phyloP scores from a whole-genome alignment of 768 basidiomycete genomes.

The Mycena latifolia region DNA sequence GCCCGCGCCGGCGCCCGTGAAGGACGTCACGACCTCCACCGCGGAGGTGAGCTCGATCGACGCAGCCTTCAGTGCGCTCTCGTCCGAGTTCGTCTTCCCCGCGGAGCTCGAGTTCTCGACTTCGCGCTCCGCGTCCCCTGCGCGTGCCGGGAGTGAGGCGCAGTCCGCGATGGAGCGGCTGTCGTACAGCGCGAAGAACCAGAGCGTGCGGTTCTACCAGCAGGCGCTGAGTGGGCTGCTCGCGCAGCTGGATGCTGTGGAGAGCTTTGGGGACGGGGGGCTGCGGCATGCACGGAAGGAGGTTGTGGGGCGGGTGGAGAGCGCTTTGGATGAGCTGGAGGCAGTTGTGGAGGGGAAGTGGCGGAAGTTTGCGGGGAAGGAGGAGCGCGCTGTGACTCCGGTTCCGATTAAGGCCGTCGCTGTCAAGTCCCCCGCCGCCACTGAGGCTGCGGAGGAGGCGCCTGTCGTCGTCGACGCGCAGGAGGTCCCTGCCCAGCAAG shows the following conservation, averaged over 20 bases:
- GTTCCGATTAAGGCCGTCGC: neutral
- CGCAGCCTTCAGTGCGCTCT: constrained; percentile 52
- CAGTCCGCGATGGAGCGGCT: constrained; percentile 51
- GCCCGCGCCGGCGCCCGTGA: constrained; percentile 37
- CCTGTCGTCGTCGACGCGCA: neutral
- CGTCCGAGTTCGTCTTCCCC: constrained; percentile 55
- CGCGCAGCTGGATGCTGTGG: constrained; percentile 67
- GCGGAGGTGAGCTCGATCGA: constrained; percentile 56
- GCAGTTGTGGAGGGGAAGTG: constrained; percentile 58
- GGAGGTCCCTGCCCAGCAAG: neutral
- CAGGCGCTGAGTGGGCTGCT: constrained; percentile 70
- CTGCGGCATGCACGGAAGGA: constrained; percentile 66
- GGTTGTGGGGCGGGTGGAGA: constrained; percentile 67
- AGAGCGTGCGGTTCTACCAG: constrained; percentile 72
- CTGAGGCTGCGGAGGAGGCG: neutral
- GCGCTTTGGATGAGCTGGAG: constrained; percentile 67
- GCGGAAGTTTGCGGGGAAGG: constrained; percentile 42
- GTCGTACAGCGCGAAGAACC: constrained; percentile 69
- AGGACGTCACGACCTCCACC: constrained; percentile 50
- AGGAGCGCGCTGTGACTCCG: constrained; percentile 8
- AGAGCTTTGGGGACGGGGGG: constrained; percentile 68
- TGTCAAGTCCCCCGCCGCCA: neutral
- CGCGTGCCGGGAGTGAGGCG: constrained; percentile 35
- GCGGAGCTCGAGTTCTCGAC: constrained; percentile 55
- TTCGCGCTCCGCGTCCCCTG: constrained; percentile 45